Base-by-base conservation (phyloP, 805 yeast genomes). In the Ogataea haglerorum region DNA sequence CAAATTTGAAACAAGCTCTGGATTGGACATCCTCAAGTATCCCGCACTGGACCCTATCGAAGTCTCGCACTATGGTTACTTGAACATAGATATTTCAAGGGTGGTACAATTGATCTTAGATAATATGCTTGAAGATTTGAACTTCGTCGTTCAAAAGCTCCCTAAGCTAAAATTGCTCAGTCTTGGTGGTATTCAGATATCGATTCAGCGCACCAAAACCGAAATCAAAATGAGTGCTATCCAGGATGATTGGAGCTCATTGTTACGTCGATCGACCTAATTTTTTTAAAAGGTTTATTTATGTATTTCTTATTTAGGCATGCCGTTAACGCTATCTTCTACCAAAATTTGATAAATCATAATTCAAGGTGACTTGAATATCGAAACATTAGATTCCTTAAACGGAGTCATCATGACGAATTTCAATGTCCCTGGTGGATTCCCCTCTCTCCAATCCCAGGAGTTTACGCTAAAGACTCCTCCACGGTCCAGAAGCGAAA, bases 141-240 rank as follows among this genome's bases (percentile, higher is more conserved):
- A 24, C 10, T 46, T 40, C 25, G 47, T 58, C 29, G 34, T 45
- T 6, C n/a, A 10, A 6, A 25, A 33, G 4, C 44, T 53, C 18
- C 40, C 40, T 1, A 13, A 34, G 4, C 42, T 60, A 23, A 26
- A 40, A 7, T 16, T 19, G 1, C 37, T 60, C 6, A 56, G 55
- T 22, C 41, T 60, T 6, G 64, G 64, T 10, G 64, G 64, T 10
- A 45, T 53, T 6, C 25, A 36, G 6, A 16, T 55, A 16, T 8
- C 40, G 9, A 35, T 57, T 29, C 34, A 33, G 10, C 25, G 41
- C 17, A 10, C 26, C 2, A 21, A 15, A 2, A 18, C 34, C 14
- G 22, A 28, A 5, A 22, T 34, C 8, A 34, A 36, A 3, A 24
- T 47, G 10, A 23, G 18, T 6, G 61, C 53, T 13, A 46, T 48